phyloP scores from a whole-genome alignment of 805 yeast genomes.

The Komagataella pastoris region DNA sequence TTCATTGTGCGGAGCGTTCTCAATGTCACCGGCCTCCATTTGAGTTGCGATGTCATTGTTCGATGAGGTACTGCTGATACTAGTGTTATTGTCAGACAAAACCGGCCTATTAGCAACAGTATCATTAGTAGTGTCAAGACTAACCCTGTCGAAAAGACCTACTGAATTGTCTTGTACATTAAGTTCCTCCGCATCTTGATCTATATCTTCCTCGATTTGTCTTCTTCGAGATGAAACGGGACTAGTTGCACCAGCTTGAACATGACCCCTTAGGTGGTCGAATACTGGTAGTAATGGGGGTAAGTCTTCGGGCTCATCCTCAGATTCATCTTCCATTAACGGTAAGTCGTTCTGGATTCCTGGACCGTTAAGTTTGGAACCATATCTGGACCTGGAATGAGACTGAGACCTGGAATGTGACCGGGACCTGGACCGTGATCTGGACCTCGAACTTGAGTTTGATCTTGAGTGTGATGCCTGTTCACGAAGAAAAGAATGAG shows the following conservation, averaged over 20 bases:
- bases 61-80: background rate
- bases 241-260: background rate
- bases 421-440: background rate
- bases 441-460: background rate
- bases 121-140: background rate
- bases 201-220: background rate
- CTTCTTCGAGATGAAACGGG: background rate
- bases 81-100: background rate
- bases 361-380: background rate
- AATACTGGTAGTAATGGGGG: background rate
- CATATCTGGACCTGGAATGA: background rate
- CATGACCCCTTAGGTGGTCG: background rate
- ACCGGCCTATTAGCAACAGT: background rate
- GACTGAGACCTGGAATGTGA: background rate
- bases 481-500: background rate
- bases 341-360: background rate
- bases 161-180: background rate
- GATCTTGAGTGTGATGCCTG: background rate
- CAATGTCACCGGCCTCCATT: background rate
- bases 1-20: background rate
- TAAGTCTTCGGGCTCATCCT: background rate
- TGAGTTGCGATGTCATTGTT: background rate
- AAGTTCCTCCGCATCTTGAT: background rate
- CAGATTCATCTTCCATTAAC: background rate
- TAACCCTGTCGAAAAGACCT: background rate